Conservation (phyloP, 257 asterid species). For the Scutellaria minor region DNA sequence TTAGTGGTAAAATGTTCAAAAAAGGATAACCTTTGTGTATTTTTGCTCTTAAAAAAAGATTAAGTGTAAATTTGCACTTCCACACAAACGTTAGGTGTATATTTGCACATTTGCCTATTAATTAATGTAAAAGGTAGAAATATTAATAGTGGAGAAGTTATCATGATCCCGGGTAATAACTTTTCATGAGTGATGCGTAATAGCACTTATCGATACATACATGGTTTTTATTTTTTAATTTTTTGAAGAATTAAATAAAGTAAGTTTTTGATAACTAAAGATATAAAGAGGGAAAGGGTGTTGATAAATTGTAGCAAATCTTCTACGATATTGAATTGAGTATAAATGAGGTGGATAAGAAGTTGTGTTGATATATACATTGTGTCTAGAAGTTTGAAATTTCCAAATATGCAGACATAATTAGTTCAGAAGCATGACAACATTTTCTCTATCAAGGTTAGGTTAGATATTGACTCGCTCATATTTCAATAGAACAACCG, state of each 20-base stretch:
- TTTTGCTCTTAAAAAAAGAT: no score
- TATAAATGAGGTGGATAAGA: conserved; percentile 14
- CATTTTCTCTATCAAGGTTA: conserved; percentile 19
- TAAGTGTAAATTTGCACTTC: no score
- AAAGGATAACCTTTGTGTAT: no score
- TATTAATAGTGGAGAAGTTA: not conserved
- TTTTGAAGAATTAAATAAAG: not conserved
- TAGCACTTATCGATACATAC: not conserved
- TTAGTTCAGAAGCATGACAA: not conserved
- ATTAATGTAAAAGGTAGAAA: not conserved
- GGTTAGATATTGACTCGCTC: conserved; percentile 31
- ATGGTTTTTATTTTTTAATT: no score
- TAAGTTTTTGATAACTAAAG: not conserved
- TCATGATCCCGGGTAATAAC: not conserved
- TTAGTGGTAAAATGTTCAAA: no score
- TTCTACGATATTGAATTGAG: conserved; percentile 28
- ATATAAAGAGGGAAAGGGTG: conserved; percentile 4
- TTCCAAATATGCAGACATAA: conserved; percentile 21
- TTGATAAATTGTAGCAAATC: conserved; percentile 19
- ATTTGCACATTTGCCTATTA: no score
- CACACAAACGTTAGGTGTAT: no score
- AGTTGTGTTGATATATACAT: not conserved
- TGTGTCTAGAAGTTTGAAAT: conserved; percentile 11
- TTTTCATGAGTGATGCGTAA: not conserved
- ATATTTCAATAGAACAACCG: not conserved